Evolutionary conservation across 768 basidiomycete genomes (phyloP), one percentile per base, ranked within the genome.

Genomic region (Termitomyces eurrhizus): DNA sequence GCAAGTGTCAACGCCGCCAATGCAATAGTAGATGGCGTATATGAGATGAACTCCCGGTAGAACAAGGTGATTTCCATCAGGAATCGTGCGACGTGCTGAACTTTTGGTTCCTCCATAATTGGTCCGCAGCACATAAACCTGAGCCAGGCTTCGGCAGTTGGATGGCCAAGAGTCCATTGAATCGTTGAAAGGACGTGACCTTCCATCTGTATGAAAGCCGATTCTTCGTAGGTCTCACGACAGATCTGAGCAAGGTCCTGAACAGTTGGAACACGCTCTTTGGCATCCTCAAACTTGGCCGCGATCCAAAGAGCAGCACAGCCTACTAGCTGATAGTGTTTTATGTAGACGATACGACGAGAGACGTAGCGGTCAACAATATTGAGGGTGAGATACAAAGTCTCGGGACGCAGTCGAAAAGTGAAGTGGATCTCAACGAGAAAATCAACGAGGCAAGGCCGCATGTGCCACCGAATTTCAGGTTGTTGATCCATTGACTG

Each of bases 361-460:
- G 97, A 98, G 33, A 98, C 94, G 74, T 98, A 99, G 68, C 97
- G 94, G 76, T 99, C 97, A 74, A 98, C 89, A 71, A 99, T 97
- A 80, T 98, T 98, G 75, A 98, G 86, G 12, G 96, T 92, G 73
- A 99, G 92, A 75, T 98, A 98, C 65, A 99, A 85, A 7, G 97
- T 98, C 79, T 99, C 97, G 12, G 97, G 97, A 46, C 97, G 94
- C 56, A 99, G 87, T 53, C 95, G 91, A 78, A 97, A 96, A 63
- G 93, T 94, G 72, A 96, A 94, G 75, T 99, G 97, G 63, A 98
- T 92, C 75, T 99, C 97, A 71, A 99, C 92, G 71, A 99, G 86
- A 76, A 99, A 99, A 74, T 99, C 97, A 72, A 98, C 93, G 49
- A 99, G 87, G 78, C 92, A 96, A 37, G 93, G 93, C 41, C 97